Conservation (phyloP, 352 stramenopile genomes). For the Pythium volutum region DNA sequence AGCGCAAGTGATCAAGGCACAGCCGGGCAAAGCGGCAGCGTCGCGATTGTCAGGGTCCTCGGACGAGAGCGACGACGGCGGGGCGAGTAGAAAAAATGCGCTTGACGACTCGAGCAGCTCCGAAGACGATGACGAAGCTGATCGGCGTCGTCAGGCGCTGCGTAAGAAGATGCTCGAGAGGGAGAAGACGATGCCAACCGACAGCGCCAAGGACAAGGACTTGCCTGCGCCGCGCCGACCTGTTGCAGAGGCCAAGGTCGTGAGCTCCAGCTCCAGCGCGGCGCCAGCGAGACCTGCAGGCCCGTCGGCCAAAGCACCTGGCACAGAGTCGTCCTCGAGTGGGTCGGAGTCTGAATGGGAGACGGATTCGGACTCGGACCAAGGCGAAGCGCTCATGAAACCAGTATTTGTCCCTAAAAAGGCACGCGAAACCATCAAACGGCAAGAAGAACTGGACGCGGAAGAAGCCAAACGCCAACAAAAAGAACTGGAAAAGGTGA, state of each 20-base stretch:
- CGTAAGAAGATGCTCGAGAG: slow-evolving; percentile 55
- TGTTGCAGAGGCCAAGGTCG: slow-evolving; percentile 26
- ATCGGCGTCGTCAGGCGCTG: slow-evolving; percentile 55
- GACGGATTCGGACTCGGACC: slow-evolving; percentile 77
- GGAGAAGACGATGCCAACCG: slow-evolving; percentile 14
- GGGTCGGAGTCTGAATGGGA: slow-evolving; percentile 69
- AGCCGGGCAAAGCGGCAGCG: slow-evolving; percentile 10
- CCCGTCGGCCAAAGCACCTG: background rate
- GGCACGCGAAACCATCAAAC: slow-evolving; percentile 78
- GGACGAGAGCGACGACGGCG: slow-evolving; percentile 3
- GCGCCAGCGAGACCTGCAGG: slow-evolving; percentile 24
- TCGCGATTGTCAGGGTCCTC: slow-evolving; percentile 1
- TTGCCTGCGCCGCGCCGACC: background rate
- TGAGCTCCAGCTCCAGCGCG: background rate
- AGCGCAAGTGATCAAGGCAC: slow-evolving; percentile 45
- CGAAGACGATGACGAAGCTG: slow-evolving; percentile 62
- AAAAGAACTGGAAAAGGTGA: slow-evolving; percentile 48
- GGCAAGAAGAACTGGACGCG: slow-evolving; percentile 70
- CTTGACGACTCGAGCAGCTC: slow-evolving; percentile 71
- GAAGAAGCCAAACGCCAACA: slow-evolving; percentile 66
- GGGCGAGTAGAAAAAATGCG: slow-evolving; percentile 26
- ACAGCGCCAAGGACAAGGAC: background rate
- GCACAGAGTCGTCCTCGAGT: slow-evolving; percentile 39
- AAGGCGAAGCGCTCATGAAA: slow-evolving; percentile 80
- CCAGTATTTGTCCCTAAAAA: slow-evolving; percentile 92